Conservation (phyloP, 192 early-diverging fungal species). For the Umbelopsis sp. region DNA sequence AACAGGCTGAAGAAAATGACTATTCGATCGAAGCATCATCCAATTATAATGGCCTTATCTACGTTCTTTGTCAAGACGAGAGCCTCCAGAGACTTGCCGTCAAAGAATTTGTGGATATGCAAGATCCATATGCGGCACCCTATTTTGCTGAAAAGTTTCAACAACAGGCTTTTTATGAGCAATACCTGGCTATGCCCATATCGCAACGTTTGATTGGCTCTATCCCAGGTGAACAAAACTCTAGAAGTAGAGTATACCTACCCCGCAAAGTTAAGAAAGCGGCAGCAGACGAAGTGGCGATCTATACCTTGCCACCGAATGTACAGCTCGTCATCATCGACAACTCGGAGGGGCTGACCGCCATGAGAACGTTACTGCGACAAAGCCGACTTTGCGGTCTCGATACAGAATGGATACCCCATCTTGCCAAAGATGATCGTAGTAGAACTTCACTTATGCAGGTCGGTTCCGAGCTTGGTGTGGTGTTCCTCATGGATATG, state of each 20-base stretch:
- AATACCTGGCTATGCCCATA: slow-evolving; percentile 20
- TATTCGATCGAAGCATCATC: slow-evolving; percentile 28
- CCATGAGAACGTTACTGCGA: slow-evolving; percentile 16
- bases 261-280: slow-evolving; percentile 13
- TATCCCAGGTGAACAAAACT: slow-evolving; percentile 35
- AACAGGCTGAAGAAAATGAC: slow-evolving; percentile 33
- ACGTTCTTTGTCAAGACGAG: neutral
- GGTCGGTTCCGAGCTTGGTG: slow-evolving; percentile 21
- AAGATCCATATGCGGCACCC: slow-evolving; percentile 19
- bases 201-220: slow-evolving; percentile 23
- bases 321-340: slow-evolving; percentile 27
- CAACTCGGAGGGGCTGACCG: neutral
- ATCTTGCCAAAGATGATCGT: slow-evolving; percentile 21
- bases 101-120: slow-evolving; percentile 36
- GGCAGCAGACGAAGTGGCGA: neutral
- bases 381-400: slow-evolving; percentile 21
- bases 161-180: slow-evolving; percentile 19
- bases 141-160: slow-evolving; percentile 30
- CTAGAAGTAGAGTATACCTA: slow-evolving; percentile 19
- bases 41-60: slow-evolving; percentile 36
- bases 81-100: slow-evolving; percentile 24
- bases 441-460: slow-evolving; percentile 34
- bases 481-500: slow-evolving; percentile 32
- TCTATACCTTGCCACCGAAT: slow-evolving; percentile 16
- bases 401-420: slow-evolving; percentile 38